Evolutionary conservation across 768 basidiomycete species (phyloP), one percentile per base, ranked within the genome.

Genomic region (Tricholoma hemisulphureum): DNA sequence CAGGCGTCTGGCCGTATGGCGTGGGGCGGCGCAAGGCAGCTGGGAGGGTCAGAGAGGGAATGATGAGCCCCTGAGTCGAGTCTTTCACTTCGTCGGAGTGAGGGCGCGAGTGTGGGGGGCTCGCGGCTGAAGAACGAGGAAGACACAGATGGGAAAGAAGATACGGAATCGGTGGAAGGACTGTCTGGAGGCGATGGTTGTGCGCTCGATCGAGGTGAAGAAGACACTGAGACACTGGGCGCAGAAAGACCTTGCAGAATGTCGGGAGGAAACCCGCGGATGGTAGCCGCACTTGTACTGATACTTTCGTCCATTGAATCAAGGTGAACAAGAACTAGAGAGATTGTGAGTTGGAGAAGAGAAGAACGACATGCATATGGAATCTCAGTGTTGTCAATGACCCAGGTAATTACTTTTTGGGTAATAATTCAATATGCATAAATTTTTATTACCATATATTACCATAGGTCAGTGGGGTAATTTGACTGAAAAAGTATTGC

Each of bases 81-180:
- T 78, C 75, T 53, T 67, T 69, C 59, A 61, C 63, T 60, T 71
- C 71, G 55, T 80, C 78, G 20, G 74, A 71, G 11, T 75, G 75
- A 20, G 75, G 69, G 29, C 79, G 78, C 0, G 75, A 72, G 49
- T 82, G 85, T 0, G 81, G 83, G 2, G 84, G 88, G 60, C 86
- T 87, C 1, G 83, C 83, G 11, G 86, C 86, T 0, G 82, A 90
- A 88, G 77, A 89, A 89, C 1, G 86, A 87, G 1, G 86, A 88
- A 16, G 84, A 81, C 11, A 88, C 83, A 1, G 87, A 88, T 1
- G 88, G 88, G 3, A 89, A 75, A 5, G 88, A 89, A 1, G 88
- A 89, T 37, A 84, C 73, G 1, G 85, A 87, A 51, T 78, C 84
- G 8, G 82, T 77, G 39, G 82, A 78, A 1, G 80, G 88, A 65